A percentile compares a stretch with the other conserved stretches of the same genome.
phyloP scores from a whole-genome alignment of 768 basidiomycete genomes.

The Sarcomyxa edulis region DNA sequence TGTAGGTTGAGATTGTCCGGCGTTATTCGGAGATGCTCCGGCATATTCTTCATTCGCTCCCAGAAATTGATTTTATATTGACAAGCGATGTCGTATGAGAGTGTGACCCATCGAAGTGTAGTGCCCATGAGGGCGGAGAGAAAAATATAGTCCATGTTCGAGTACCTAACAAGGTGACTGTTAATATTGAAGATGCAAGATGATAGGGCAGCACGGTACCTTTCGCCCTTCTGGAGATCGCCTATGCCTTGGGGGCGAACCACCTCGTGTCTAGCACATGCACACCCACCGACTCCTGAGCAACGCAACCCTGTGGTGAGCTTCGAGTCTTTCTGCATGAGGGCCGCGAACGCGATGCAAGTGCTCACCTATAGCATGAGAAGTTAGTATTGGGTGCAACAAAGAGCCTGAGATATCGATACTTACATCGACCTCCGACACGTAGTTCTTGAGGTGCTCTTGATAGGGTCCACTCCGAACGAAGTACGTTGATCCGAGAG shows the following conservation, averaged over 20 bases:
- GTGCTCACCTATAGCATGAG: background rate
- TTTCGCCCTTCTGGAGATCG: slow-evolving; percentile 26
- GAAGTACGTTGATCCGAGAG: slow-evolving; percentile 18
- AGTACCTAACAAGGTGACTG: slow-evolving; percentile 9
- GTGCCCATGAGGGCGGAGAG: slow-evolving; percentile 1
- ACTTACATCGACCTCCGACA: slow-evolving; percentile 3
- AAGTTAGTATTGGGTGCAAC: background rate
- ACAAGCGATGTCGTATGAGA: slow-evolving; percentile 27
- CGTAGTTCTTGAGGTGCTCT: too few relatives aligned
- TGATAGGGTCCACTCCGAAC: slow-evolving; percentile 11
- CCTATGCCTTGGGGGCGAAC: slow-evolving; percentile 12
- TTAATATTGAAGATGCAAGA: background rate
- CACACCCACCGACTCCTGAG: slow-evolving; percentile 6
- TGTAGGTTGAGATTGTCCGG: slow-evolving; percentile 10
- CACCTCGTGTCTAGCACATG: slow-evolving; percentile 7
- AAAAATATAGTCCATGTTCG: slow-evolving; percentile 20
- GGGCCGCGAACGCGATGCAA: too few relatives aligned
- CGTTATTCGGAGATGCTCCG: slow-evolving; percentile 3
- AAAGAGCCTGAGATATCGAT: background rate
- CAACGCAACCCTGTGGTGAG: slow-evolving; percentile 2
- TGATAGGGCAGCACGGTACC: slow-evolving; percentile 10
- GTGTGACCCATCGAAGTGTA: slow-evolving; percentile 1
- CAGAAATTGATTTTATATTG: slow-evolving; percentile 18
- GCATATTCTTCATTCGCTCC: slow-evolving; percentile 9
- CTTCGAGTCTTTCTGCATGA: slow-evolving; percentile 1